Evolutionary conservation across 257 asterid genomes (phyloP), one percentile per base, ranked within the genome.

Genomic region (Jacaranda copaia): DNA sequence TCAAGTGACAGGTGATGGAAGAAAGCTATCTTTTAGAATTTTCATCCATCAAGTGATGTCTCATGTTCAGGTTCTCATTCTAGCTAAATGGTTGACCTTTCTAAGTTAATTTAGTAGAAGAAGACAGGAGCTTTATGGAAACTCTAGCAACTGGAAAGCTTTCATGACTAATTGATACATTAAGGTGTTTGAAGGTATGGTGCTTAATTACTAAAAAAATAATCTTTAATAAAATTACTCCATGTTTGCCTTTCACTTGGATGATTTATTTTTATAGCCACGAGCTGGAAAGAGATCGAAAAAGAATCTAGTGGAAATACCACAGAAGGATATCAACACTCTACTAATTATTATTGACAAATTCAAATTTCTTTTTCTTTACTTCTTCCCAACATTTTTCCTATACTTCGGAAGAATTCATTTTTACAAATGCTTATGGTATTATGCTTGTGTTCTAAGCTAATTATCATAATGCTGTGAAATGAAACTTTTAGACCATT

Each of bases 181-280:
- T 95, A 70, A 91, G 80, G 32, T 97, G 97, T 59, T 76, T 95
- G 79, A 93, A 93, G 97, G 99, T 94, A 86, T 62, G 79, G 14
- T 77, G 32, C 74, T 14, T 18, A 63, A 32, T 62, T 49, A 57
- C 40, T 38, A 45, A 49, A 51, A 36, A n/a, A n/a, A 75, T 70
- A 42, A 72, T 58, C 48, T 52, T 52, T 63, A 48, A 59, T 75
- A 6, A 10, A n/a, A 69, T 63, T 70, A 7, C 20, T 13, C 12
- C 39, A 56, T n/a, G n/a, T n/a, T n/a, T n/a, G n/a, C n/a, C n/a
- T n/a, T n/a, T n/a, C n/a, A n/a, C n/a, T n/a, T n/a, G n/a, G n/a
- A n/a, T n/a, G n/a, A n/a, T n/a, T n/a, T n/a, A n/a, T n/a, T n/a
- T n/a, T n/a, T n/a, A n/a, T n/a, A n/a, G n/a, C n/a, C n/a, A n/a